A percentile compares a stretch with the other conserved stretches of the same genome.
Conservation (phyloP, 2,329 filamentous ascomycete genomes). For the Seiridium cupressi region DNA sequence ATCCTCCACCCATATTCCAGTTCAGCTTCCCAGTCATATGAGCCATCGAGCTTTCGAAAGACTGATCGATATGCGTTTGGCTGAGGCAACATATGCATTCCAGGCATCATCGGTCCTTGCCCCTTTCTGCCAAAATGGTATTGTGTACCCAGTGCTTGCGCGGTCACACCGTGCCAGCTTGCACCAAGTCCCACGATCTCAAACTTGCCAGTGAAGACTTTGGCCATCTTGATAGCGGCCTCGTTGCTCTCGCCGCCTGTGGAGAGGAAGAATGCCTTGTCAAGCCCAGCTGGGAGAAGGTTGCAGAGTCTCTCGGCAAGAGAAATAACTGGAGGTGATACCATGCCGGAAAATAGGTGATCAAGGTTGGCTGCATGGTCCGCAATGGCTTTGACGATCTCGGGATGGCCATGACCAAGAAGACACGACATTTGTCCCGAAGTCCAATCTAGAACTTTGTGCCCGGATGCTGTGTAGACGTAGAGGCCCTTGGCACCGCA, state of each 20-base stretch:
- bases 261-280: slow-evolving; percentile 56
- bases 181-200: slow-evolving; percentile 60
- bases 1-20: slow-evolving; percentile 61
- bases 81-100: slow-evolving; percentile 55
- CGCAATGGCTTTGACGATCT: slow-evolving; percentile 52
- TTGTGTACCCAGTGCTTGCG: slow-evolving; percentile 50
- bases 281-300: slow-evolving; percentile 46
- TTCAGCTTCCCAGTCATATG: slow-evolving; percentile 65
- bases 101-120: slow-evolving; percentile 49
- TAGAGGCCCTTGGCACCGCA: slow-evolving; percentile 39
- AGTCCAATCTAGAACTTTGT: slow-evolving; percentile 55
- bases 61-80: slow-evolving; percentile 61
- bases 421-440: slow-evolving; percentile 61
- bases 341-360: slow-evolving; percentile 59
- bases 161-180: slow-evolving; percentile 62
- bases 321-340: slow-evolving; percentile 55
- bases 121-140: slow-evolving; percentile 55
- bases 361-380: slow-evolving; percentile 51
- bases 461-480: slow-evolving; percentile 43
- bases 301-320: slow-evolving; percentile 49
- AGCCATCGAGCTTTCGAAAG: slow-evolving; percentile 57
- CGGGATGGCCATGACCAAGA: slow-evolving; percentile 55
- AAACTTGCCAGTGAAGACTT: slow-evolving; percentile 62
- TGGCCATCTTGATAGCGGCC: slow-evolving; percentile 64
- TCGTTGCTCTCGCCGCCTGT: slow-evolving; percentile 59